Percentiles rank a stretch among this genome's conserved stretches.
Conservation (phyloP, 768 basidiomycete genomes). For the Psilocybe cubensis region DNA sequence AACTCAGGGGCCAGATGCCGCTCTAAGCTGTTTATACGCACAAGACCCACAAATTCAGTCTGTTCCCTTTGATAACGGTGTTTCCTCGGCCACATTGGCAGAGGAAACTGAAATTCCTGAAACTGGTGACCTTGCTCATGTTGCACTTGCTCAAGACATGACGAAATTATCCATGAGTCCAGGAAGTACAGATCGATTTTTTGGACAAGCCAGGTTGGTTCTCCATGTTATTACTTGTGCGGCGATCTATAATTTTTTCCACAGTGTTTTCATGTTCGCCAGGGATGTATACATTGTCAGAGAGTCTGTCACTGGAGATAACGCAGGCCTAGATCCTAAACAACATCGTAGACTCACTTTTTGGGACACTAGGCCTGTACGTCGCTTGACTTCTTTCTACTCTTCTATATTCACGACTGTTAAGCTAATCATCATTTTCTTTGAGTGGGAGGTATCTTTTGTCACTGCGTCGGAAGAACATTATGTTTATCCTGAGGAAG, state of each 20-base stretch:
- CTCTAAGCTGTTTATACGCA: constrained; percentile 6
- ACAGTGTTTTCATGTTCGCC: constrained; percentile 45
- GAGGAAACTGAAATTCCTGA: constrained; percentile 21
- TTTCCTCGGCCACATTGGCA: constrained; percentile 12
- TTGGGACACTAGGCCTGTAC: constrained; percentile 35
- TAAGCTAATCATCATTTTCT: background rate
- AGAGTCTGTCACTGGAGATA: constrained; percentile 35
- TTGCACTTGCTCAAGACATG: constrained; percentile 34
- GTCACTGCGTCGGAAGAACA: constrained; percentile 21
- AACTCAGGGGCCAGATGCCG: background rate
- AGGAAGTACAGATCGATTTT: constrained; percentile 37
- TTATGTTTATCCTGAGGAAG: constrained; percentile 50
- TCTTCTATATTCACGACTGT: background rate
- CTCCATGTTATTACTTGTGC: background rate
- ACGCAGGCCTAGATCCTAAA: constrained; percentile 6
- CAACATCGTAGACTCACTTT: constrained; percentile 27
- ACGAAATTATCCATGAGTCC: constrained; percentile 30
- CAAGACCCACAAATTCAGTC: constrained; percentile 18
- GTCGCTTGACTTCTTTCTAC: background rate
- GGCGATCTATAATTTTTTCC: background rate
- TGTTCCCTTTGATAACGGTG: constrained; percentile 2
- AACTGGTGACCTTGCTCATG: constrained; percentile 34
- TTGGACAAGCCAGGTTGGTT: constrained; percentile 40
- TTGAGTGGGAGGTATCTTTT: constrained; percentile 40
- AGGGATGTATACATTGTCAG: constrained; percentile 46